Evolutionary conservation across 148 eudicot species (phyloP), one percentile per base, ranked within the genome.

Genomic region (Silene uniflora): DNA sequence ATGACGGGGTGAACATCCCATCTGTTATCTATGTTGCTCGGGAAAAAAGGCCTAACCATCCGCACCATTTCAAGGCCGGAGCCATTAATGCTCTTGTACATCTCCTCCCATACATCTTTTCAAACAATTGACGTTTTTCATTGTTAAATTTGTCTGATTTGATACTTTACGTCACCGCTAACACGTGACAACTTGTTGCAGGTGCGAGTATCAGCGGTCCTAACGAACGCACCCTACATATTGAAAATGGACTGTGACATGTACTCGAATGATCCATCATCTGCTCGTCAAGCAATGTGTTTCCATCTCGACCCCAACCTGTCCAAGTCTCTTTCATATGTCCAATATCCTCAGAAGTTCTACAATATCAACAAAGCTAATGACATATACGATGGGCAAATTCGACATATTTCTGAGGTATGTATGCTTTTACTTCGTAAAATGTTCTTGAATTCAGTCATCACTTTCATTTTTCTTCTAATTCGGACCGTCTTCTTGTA

Each of bases 271-370:
- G 90, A 92, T 68, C 79, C 95, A 3, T 55, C 75, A 21, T 92
- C 94, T 1, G 93, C 91, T 25, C 80, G 88, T 0, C 88, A 90
- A 80, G 88, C 97, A 47, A 88, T 92, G 92, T 92, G 93, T 54
- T 92, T 92, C 59, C 88, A 79, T 73, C 88, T 90, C 23, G 97
- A 92, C 47, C 78, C 82, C 0, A 74, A 72, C 14, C 54, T 87
- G 0, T 86, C 91, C 12, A 73, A 80, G 0, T 73, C 90, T 0
- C 78, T 92, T 11, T 89, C 85, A 4, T 89, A 80, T 39, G 92
- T 92, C 35, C 95, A 92, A 70, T 92, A 69, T 68, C 97, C 97
- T 19, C 95, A 92, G 55, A 86, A 49, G 12, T 90, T 87, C 60
- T 84, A 83, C 75, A 89, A 87, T 23, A 21, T 85, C 10, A 78